Evolutionary conservation across 1,284 basidiomycete species (phyloP).

Genomic region (Coniophora puteana): DNA sequence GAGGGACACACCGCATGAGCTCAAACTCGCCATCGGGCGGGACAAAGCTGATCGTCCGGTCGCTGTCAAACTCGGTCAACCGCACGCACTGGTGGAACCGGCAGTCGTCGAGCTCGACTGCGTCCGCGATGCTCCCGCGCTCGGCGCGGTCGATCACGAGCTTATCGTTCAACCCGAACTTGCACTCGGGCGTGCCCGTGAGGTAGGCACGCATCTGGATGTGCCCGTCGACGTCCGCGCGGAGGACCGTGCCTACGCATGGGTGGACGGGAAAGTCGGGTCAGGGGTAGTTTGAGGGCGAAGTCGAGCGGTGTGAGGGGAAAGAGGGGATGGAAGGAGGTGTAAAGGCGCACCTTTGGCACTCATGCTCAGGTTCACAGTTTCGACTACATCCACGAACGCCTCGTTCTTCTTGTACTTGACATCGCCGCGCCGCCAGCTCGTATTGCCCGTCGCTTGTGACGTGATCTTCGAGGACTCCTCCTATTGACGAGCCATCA

Average conservation of each 20-base stretch:
- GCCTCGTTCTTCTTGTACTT: slow-evolving; percentile 99
- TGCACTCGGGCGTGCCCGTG: slow-evolving; percentile 94
- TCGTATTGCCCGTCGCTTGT: slow-evolving; percentile 93
- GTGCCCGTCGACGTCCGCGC: slow-evolving; percentile 98
- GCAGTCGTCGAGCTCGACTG: slow-evolving; percentile 96
- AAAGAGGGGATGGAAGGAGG: not conserved
- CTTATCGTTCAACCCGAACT: slow-evolving; percentile 98
- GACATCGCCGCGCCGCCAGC: slow-evolving; percentile 91
- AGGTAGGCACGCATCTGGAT: slow-evolving; percentile 98
- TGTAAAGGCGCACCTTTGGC: slow-evolving; percentile 77
- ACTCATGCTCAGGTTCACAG: slow-evolving; percentile 94
- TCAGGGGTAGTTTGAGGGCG: not conserved
- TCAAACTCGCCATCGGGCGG: slow-evolving; percentile 99
- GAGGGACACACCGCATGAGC: slow-evolving; percentile 75
- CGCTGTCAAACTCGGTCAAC: slow-evolving; percentile 90
- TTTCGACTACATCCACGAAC: slow-evolving; percentile 97
- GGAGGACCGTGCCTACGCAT: slow-evolving; percentile 75
- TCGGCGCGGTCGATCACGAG: slow-evolving; percentile 91
- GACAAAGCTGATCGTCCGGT: slow-evolving; percentile 92
- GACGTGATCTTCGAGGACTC: slow-evolving; percentile 95
- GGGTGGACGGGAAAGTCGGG: slow-evolving; percentile 2
- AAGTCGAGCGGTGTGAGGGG: no score
- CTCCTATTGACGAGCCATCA: slow-evolving; percentile 61
- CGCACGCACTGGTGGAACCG: slow-evolving; percentile 99
- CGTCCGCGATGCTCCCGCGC: slow-evolving; percentile 55